These are phyloP conservation scores for Clonostachys sp. DNA, from an alignment of 2,329 filamentous ascomycete species.

Conservation along the genomic window DNA sequence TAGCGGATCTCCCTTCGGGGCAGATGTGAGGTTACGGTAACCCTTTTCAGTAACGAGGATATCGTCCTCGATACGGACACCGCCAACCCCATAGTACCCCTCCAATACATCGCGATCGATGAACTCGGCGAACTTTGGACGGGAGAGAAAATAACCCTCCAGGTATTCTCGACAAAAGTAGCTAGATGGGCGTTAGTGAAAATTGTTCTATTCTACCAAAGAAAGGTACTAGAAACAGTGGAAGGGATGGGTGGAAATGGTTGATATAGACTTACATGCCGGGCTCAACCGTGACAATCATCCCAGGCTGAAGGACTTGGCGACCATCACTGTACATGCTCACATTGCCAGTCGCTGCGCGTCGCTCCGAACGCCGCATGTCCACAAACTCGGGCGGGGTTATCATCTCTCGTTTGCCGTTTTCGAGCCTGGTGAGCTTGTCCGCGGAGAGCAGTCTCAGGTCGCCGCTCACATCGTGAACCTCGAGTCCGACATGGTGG, in stretches of 20 bases:
- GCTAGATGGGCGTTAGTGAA: constrained; percentile 24
- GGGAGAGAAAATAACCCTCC: constrained; percentile 61
- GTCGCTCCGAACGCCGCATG: constrained; percentile 14
- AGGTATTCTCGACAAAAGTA: constrained; percentile 75
- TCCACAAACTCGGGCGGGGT: constrained; percentile 24
- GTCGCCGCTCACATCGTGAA: constrained; percentile 51
- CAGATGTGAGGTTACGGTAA: constrained; percentile 74
- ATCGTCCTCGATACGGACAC: constrained; percentile 90
- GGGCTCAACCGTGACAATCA: constrained; percentile 77
- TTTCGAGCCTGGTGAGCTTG: constrained; percentile 12
- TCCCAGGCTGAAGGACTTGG: constrained; percentile 50
- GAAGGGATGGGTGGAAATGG: background rate
- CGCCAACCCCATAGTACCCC: constrained; percentile 73
- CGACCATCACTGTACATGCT: background rate
- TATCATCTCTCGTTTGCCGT: constrained; percentile 35
- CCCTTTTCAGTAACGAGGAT: constrained; percentile 75
- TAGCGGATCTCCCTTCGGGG: constrained; percentile 71
- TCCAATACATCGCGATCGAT: constrained; percentile 64
- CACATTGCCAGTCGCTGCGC: constrained; percentile 3
- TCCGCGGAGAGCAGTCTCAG: constrained; percentile 21
- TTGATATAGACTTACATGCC: constrained; percentile 48
- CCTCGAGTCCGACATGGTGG: constrained; percentile 62
- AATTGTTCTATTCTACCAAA: background rate
- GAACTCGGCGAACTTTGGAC: constrained; percentile 52
- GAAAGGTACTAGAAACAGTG: background rate